Evolutionary conservation across 768 basidiomycete genomes (phyloP).

Genomic region (Grammothele lineata): DNA sequence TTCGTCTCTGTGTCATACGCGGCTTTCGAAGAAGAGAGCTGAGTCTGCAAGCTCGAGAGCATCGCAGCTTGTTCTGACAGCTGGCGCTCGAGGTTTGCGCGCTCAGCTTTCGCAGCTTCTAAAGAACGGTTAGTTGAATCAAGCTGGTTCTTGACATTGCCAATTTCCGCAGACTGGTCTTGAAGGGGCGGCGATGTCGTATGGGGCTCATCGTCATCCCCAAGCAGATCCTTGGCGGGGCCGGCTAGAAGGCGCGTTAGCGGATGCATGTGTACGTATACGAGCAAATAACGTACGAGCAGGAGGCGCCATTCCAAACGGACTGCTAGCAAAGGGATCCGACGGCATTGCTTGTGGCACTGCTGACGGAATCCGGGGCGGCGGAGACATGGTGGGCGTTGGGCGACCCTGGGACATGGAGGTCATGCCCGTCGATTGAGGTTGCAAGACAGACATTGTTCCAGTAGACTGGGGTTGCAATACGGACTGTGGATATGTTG

Average conservation of each 20-base stretch:
- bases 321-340: conserved; percentile 36
- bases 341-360: too few relatives aligned
- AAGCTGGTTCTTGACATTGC: conserved; percentile 82
- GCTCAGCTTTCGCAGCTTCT: conserved; percentile 60
- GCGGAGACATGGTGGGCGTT: conserved; percentile 13
- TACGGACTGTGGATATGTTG: conserved; percentile 35
- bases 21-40: conserved; percentile 78
- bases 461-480: conserved; percentile 24
- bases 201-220: conserved; percentile 62
- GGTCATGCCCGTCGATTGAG: neutral
- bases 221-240: conserved; percentile 54
- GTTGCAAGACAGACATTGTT: conserved; percentile 17
- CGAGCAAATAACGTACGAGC: too few relatives aligned
- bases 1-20: conserved; percentile 83
- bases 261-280: neutral
- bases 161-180: conserved; percentile 81
- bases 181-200: conserved; percentile 50
- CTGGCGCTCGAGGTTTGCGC: conserved; percentile 57
- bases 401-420: neutral
- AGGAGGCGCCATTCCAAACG: conserved; percentile 49
- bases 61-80: conserved; percentile 68
- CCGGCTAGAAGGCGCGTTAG: neutral
- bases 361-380: conserved; percentile 8
- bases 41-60: conserved; percentile 76
- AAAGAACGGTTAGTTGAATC: conserved; percentile 74